Evolutionary conservation across 768 basidiomycete genomes (phyloP).

Genomic region (Trametes sanguinea): DNA sequence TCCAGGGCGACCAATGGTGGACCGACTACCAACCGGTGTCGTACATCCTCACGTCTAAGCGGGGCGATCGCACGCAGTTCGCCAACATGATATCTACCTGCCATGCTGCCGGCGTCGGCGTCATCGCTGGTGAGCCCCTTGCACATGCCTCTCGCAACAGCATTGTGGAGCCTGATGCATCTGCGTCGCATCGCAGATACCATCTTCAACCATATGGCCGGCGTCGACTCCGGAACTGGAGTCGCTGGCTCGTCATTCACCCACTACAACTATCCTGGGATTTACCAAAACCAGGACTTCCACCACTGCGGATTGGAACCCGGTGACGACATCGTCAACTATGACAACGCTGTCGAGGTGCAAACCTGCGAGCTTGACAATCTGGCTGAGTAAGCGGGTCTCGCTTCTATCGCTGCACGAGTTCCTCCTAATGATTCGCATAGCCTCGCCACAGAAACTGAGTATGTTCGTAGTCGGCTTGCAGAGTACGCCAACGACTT

Average conservation of each 20-base stretch:
- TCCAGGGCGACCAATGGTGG: slow-evolving; percentile 67
- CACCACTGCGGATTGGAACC: slow-evolving; percentile 63
- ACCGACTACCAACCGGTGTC: slow-evolving; percentile 74
- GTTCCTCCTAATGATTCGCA: too few relatives aligned
- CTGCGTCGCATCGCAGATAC: slow-evolving; percentile 40
- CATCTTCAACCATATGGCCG: slow-evolving; percentile 70
- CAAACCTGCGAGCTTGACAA: slow-evolving; percentile 40
- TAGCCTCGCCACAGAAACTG: slow-evolving; percentile 64
- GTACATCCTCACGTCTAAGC: slow-evolving; percentile 65
- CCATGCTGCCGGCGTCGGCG: slow-evolving; percentile 40
- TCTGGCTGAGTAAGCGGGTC: slow-evolving; percentile 42
- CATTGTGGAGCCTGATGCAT: slow-evolving; percentile 16
- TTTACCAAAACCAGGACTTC: slow-evolving; percentile 45
- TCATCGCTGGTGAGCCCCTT: slow-evolving; percentile 38
- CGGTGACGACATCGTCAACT: slow-evolving; percentile 57
- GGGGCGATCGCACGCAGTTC: slow-evolving; percentile 57
- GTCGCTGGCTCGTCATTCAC: slow-evolving; percentile 52
- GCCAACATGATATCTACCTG: slow-evolving; percentile 42
- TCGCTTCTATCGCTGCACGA: neutral
- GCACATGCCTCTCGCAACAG: neutral
- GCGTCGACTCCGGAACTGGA: slow-evolving; percentile 47
- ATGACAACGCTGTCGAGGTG: slow-evolving; percentile 53
- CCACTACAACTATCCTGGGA: slow-evolving; percentile 45
- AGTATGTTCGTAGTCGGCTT: slow-evolving; percentile 55
- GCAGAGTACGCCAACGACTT: slow-evolving; percentile 63